These are phyloP conservation scores for Phytophthora sansomeana DNA, from an alignment of 352 stramenopile species.

Conservation along the genomic window DNA sequence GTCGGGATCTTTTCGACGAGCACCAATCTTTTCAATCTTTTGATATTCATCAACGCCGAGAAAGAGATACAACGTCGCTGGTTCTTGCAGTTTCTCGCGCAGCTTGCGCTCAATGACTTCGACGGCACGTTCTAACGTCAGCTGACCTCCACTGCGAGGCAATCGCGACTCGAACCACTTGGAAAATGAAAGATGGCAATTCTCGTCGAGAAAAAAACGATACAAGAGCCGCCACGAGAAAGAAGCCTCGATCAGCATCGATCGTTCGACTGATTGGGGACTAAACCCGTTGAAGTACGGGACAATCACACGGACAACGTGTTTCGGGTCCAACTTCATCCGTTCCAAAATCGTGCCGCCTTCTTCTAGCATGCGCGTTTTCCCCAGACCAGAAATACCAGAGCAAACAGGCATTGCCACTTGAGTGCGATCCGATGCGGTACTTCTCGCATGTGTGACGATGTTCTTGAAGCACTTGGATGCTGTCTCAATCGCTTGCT, in stretches of 20 bases:
- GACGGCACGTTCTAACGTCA: neutral
- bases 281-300: constrained; percentile 28
- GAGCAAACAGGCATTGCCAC: constrained; percentile 38
- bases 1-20: neutral
- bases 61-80: constrained; percentile 35
- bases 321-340: constrained; percentile 28
- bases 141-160: constrained; percentile 11
- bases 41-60: constrained; percentile 39
- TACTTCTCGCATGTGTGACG: constrained; percentile 2
- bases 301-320: constrained; percentile 39
- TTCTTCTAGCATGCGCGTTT: constrained; percentile 50
- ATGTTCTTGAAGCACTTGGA: constrained; percentile 17
- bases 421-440: constrained; percentile 24
- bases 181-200: constrained; percentile 28
- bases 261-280: constrained; percentile 28
- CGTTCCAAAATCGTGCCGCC: constrained; percentile 32
- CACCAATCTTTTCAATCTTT: constrained; percentile 21
- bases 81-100: neutral
- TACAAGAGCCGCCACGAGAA: constrained; percentile 46
- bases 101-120: constrained; percentile 23
- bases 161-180: constrained; percentile 9
- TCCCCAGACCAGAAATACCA: constrained; percentile 45
- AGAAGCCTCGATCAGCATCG: constrained; percentile 45
- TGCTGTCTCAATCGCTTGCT: constrained; percentile 12
- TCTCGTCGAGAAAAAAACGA: constrained; percentile 41